phyloP scores from a whole-genome alignment of 2,329 filamentous ascomycete genomes.

The Erysiphe pulchra region DNA sequence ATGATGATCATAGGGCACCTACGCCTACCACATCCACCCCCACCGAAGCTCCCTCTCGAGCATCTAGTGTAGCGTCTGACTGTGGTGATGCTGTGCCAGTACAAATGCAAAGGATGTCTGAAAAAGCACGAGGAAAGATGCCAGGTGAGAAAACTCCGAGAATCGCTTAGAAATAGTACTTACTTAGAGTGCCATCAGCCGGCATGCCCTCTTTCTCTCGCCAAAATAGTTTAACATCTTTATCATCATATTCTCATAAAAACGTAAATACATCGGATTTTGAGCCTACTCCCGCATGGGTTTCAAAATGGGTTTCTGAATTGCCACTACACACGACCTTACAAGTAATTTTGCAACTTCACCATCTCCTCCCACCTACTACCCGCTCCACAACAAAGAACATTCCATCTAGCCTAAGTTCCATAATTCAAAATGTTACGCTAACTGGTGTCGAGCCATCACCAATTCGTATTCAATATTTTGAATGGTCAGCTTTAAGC shows the following conservation, averaged over 20 bases:
- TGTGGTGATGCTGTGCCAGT: slow-evolving; percentile 57
- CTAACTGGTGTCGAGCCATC: slow-evolving; percentile 51
- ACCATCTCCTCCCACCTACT: slow-evolving; percentile 25
- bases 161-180: neutral
- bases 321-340: slow-evolving; percentile 71
- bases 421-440: slow-evolving; percentile 30
- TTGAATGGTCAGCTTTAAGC: slow-evolving; percentile 78
- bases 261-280: slow-evolving; percentile 37
- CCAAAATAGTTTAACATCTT: slow-evolving; percentile 69
- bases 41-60: slow-evolving; percentile 33
- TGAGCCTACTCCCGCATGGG: slow-evolving; percentile 59
- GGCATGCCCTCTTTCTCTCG: slow-evolving; percentile 61
- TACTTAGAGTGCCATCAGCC: slow-evolving; percentile 17
- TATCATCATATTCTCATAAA: slow-evolving; percentile 36
- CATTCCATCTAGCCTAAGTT: slow-evolving; percentile 21
- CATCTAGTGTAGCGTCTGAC: slow-evolving; percentile 40
- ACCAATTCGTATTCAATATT: slow-evolving; percentile 56
- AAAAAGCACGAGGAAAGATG: slow-evolving; percentile 91
- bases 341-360: slow-evolving; percentile 43
- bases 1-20: slow-evolving; percentile 21
- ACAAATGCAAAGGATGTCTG: slow-evolving; percentile 78
- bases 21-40: slow-evolving; percentile 38
- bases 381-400: slow-evolving; percentile 16
- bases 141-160: slow-evolving; percentile 19
- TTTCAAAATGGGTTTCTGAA: slow-evolving; percentile 83